Conservation (phyloP, 371 early-diverging fungal species). For the Mortierella sp. region DNA sequence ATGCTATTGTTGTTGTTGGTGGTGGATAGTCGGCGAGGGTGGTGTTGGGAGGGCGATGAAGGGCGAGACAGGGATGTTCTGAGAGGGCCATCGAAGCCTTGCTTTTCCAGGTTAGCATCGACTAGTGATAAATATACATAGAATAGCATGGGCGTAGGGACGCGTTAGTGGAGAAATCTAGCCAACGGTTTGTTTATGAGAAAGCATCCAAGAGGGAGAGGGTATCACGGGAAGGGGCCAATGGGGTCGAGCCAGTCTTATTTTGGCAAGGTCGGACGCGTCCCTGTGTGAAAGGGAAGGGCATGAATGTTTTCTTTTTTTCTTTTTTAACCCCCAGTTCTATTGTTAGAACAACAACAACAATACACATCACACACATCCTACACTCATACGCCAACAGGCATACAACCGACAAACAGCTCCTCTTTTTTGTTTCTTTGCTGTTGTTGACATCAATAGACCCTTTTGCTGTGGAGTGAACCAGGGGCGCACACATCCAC, state of each 20-base stretch:
- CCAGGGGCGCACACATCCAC: constrained; percentile 3
- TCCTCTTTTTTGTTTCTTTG: not conserved
- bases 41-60: constrained; percentile 18
- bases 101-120: constrained; percentile 6
- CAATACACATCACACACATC: not conserved
- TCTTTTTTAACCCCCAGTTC: not conserved
- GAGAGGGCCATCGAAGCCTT: constrained; percentile 3
- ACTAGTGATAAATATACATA: not conserved
- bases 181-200: not conserved
- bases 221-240: constrained; percentile 10
- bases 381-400: not conserved
- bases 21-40: constrained; percentile 1
- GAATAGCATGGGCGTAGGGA: not conserved
- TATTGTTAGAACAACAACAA: constrained; percentile 14
- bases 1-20: constrained; percentile 15
- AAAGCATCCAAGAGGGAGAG: not conserved
- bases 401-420: not conserved
- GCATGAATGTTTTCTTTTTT: not conserved
- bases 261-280: constrained; percentile 16
- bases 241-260: constrained; percentile 6
- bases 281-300: not conserved
- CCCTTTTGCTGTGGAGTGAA: not conserved
- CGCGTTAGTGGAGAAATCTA: not conserved
- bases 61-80: constrained; percentile 12
- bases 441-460: not conserved